These are phyloP conservation scores for Alternaria consortialis DNA, from an alignment of 2,329 filamentous ascomycete species.

Conservation along the genomic window DNA sequence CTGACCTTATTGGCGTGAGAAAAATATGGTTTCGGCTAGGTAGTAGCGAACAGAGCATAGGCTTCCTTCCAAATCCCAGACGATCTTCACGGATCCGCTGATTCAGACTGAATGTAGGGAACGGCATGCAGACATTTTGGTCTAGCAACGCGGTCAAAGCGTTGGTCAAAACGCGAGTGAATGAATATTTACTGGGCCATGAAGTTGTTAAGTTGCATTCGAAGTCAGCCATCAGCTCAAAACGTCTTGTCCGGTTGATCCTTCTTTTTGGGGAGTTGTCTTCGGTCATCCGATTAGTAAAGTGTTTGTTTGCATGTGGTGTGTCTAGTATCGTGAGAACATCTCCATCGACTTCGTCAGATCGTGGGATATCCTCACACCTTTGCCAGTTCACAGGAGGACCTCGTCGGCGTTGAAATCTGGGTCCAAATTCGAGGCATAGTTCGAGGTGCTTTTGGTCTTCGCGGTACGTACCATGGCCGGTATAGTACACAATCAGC, in stretches of 20 bases:
- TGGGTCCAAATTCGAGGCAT: no score
- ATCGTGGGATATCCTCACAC: neutral
- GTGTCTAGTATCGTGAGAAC: neutral
- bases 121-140: accelerated
- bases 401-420: no score
- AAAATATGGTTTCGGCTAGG: neutral
- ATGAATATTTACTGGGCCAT: neutral
- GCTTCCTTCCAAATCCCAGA: neutral
- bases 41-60: neutral
- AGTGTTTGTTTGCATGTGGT: accelerated
- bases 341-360: neutral
- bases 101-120: neutral
- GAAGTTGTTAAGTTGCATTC: no score
- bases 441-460: accelerated
- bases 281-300: neutral
- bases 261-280: accelerated
- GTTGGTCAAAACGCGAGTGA: neutral
- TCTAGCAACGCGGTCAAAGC: neutral
- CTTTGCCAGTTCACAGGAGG: neutral
- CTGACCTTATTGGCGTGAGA: neutral
- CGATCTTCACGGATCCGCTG: neutral
- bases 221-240: accelerated
- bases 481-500: neutral
- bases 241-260: accelerated
- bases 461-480: neutral